Evolutionary conservation across 2,329 filamentous ascomycete genomes (phyloP).

Genomic region (Leptographium wingfieldii): DNA sequence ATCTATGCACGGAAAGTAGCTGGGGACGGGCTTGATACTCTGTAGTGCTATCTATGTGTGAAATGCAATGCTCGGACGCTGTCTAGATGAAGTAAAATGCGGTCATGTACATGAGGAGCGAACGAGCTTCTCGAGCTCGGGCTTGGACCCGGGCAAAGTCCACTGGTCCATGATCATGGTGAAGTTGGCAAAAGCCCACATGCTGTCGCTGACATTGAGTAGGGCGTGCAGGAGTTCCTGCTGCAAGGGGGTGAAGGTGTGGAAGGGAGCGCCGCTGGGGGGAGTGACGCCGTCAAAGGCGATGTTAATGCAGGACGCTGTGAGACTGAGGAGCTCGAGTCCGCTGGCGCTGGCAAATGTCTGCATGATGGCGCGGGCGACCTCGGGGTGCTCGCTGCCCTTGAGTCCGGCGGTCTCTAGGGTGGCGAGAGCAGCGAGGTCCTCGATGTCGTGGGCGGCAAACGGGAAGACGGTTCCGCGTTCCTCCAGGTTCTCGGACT

Average conservation of each 20-base stretch:
- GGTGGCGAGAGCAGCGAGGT: background rate
- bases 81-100: background rate
- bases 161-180: background rate
- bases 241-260: background rate
- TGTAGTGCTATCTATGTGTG: too few relatives aligned
- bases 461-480: background rate
- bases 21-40: too few relatives aligned
- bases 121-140: background rate
- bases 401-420: background rate
- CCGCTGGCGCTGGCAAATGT: background rate
- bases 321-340: background rate
- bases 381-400: background rate
- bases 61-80: too few relatives aligned
- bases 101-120: too few relatives aligned
- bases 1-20: too few relatives aligned
- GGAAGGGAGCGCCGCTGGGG: background rate
- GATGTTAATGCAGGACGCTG: background rate
- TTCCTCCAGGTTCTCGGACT: background rate
- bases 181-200: background rate
- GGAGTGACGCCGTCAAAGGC: background rate
- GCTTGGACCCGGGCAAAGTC: background rate
- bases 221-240: background rate
- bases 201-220: background rate
- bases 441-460: background rate
- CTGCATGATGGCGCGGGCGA: background rate